Percentiles rank a stretch among this genome's conserved stretches.
Evolutionary conservation across 140 eudicot species (phyloP).

Genomic region (Anethum foeniculum): DNA sequence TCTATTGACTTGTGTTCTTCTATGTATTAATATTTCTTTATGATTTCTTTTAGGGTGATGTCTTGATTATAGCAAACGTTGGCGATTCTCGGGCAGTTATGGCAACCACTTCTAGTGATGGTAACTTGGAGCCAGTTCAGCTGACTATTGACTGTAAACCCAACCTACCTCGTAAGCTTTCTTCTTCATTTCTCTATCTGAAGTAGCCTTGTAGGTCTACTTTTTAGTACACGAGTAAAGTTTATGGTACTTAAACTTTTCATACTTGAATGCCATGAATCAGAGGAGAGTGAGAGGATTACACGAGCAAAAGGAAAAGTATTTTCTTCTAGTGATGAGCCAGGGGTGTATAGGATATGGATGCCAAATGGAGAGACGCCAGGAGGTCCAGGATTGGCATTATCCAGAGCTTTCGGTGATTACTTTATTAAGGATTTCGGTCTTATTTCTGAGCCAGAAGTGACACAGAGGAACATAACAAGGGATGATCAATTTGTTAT

Average conservation of each 20-base stretch:
- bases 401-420: slow-evolving; percentile 93
- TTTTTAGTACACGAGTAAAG: neutral
- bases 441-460: slow-evolving; percentile 79
- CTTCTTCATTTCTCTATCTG: slow-evolving; percentile 3
- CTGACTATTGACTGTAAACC: slow-evolving; percentile 82
- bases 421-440: slow-evolving; percentile 70
- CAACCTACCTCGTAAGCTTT: slow-evolving; percentile 54
- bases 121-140: slow-evolving; percentile 56
- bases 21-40: neutral
- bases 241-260: neutral
- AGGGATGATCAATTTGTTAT: slow-evolving; percentile 58
- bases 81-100: slow-evolving; percentile 93
- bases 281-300: slow-evolving; percentile 83
- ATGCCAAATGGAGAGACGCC: slow-evolving; percentile 45
- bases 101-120: slow-evolving; percentile 50
- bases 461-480: slow-evolving; percentile 56
- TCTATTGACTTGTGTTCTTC: neutral
- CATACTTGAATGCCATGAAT: neutral
- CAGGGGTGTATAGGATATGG: slow-evolving; percentile 75
- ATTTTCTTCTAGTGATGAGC: slow-evolving; percentile 58
- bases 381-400: slow-evolving; percentile 80
- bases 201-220: neutral
- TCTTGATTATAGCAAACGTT: slow-evolving; percentile 64
- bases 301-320: slow-evolving; percentile 53
- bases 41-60: slow-evolving; percentile 55